Conservation (phyloP, 768 basidiomycete genomes). For the Leccinum incarnatum region DNA sequence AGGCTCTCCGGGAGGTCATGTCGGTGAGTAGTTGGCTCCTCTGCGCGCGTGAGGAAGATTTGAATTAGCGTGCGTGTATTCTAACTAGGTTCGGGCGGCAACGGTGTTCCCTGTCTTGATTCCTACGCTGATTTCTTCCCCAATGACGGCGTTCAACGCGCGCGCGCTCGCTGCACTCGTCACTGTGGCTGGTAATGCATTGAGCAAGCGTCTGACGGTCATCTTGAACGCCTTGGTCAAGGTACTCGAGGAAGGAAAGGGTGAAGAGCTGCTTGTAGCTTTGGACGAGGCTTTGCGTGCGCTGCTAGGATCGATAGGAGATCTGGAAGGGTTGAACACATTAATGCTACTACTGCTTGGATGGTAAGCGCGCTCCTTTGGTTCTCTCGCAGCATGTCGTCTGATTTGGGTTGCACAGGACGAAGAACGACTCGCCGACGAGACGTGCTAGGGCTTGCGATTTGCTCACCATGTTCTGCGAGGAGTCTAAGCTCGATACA, state of each 20-base stretch:
- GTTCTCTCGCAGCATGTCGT: not conserved
- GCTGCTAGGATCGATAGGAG: conserved; percentile 73
- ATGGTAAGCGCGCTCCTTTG: conserved; percentile 54
- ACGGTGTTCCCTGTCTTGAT: conserved; percentile 98
- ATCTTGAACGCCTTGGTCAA: conserved; percentile 80
- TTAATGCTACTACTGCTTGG: conserved; percentile 86
- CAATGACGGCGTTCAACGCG: conserved; percentile 95
- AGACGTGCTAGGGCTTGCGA: conserved; percentile 79
- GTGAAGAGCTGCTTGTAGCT: conserved; percentile 68
- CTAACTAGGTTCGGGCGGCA: conserved; percentile 76
- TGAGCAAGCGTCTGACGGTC: conserved; percentile 77
- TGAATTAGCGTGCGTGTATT: not conserved
- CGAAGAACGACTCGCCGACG: conserved; percentile 65
- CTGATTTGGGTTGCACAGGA: conserved; percentile 45
- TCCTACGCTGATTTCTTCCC: conserved; percentile 84
- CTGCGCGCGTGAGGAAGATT: too few relatives aligned
- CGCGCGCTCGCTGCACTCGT: conserved; percentile 88
- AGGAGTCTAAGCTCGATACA: conserved; percentile 76
- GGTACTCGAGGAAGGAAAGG: conserved; percentile 64
- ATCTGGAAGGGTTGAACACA: conserved; percentile 85
- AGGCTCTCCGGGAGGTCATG: conserved; percentile 94
- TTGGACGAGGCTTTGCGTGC: conserved; percentile 74
- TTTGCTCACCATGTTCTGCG: conserved; percentile 80
- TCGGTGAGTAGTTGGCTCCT: conserved; percentile 48
- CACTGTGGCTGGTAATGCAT: conserved; percentile 87